phyloP scores from a whole-genome alignment of 257 asterid genomes.

The Solanum chiquidenum region DNA sequence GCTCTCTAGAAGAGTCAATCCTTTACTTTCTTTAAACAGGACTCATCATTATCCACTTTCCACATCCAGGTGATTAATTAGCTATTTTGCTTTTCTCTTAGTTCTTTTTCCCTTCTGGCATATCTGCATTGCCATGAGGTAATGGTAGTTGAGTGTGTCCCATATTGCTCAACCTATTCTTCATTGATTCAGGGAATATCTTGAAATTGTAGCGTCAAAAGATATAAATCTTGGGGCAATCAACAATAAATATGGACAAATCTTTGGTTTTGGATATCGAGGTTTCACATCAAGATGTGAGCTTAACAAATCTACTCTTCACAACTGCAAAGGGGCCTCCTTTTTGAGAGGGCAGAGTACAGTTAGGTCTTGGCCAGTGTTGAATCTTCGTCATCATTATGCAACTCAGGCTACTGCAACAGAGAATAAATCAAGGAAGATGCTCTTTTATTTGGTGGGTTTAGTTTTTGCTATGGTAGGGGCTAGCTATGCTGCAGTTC shows the following conservation, averaged over 20 bases:
- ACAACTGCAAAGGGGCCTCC: background rate
- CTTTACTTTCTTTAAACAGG: slow-evolving; percentile 15
- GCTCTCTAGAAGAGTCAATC: slow-evolving; percentile 26
- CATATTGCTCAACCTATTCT: background rate
- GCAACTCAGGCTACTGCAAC: slow-evolving; percentile 40
- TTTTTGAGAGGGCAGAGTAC: slow-evolving; percentile 17
- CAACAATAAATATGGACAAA: slow-evolving; percentile 10
- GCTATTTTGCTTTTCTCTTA: background rate
- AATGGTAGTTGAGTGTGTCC: background rate
- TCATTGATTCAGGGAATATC: background rate
- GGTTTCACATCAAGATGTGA: slow-evolving; percentile 26
- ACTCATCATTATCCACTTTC: slow-evolving; percentile 12
- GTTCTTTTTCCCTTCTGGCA: background rate
- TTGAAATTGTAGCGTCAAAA: background rate
- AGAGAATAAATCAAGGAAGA: slow-evolving; percentile 70
- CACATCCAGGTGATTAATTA: slow-evolving; percentile 29
- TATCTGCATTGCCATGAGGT: background rate
- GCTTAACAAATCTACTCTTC: slow-evolving; percentile 3
- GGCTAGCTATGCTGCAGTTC: slow-evolving; percentile 89
- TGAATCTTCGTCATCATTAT: slow-evolving; percentile 30
- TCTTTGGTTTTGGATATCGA: slow-evolving; percentile 15
- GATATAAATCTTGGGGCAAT: background rate
- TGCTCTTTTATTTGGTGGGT: slow-evolving; percentile 74
- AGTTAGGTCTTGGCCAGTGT: slow-evolving; percentile 10
- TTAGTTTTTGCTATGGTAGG: slow-evolving; percentile 91